Base-by-base conservation (phyloP, 73 alveolate genomes). In the Paramecium pentaurelia region DNA sequence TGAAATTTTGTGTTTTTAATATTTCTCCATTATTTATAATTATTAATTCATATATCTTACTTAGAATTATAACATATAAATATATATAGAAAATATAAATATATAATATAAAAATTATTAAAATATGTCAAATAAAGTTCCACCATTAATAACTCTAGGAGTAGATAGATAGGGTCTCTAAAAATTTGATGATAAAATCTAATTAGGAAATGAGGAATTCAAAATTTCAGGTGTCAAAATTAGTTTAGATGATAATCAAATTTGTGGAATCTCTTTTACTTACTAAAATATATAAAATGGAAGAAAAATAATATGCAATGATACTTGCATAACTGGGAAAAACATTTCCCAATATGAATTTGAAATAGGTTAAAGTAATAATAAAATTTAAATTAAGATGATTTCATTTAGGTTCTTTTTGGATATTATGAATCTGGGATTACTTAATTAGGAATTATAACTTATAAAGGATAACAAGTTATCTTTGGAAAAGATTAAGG, bases 401-500 rank as follows among this genome's bases (percentile, higher is more conserved):
- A 73, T 36, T 73, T 14, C 36, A 34, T 73, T 16, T 20, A 73
- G 11, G 87, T 16, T 0, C 18, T 73, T 30, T 73, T 73, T 11
- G 87, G 87, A 30, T 73, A 73, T 36, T 73, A 37, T 73, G 60
- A 73, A 73, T 36, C 40, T 30, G 58, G 34, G n/a, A 73, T 73
- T 12, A 34, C 28, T 36, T 18, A 73, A 36, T 6, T 73, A 73
- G 87, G 87, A 2, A 30, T 73, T 12, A 20, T 73, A 37, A 73
- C 87, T 36, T 73, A 73, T 73, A 73, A 37, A 8, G 87, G 87
- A 8, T 9, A 73, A 18, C 8, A 34, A 73, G 64, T 18, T 3
- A 73, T 73, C 14, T 73, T 73, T 73, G 87, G 87, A 20, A 37
- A 73, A 11, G 87, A 73, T 12, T 1, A 40, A 38, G 87, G 87